A percentile compares a stretch with the other conserved stretches of the same genome.
phyloP scores from a whole-genome alignment of 2,329 filamentous ascomycete species.

The Lecanosticta acicola region DNA sequence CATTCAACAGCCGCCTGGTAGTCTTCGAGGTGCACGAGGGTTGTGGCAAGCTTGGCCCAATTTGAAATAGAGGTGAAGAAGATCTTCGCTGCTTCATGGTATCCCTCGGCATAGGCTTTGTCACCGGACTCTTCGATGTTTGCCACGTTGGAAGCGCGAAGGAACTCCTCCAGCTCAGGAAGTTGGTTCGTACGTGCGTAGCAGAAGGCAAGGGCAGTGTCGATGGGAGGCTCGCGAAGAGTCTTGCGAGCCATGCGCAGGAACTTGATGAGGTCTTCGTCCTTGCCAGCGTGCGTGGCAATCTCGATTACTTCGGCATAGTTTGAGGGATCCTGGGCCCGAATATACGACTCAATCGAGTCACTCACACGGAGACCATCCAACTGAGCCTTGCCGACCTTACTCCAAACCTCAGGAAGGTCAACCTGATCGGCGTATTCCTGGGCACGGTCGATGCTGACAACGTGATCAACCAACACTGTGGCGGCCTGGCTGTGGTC shows the following conservation, averaged over 20 bases:
- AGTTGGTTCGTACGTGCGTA: constrained; percentile 90
- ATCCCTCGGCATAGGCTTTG: constrained; percentile 92
- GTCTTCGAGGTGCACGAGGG: constrained; percentile 90
- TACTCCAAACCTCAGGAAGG: constrained; percentile 93
- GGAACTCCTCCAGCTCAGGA: constrained; percentile 89
- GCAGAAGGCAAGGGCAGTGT: constrained; percentile 89
- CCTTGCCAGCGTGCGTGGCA: constrained; percentile 90
- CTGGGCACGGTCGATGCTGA: constrained; percentile 95
- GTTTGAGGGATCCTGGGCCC: constrained; percentile 86
- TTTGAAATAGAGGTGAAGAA: constrained; percentile 98
- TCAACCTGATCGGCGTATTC: constrained; percentile 94
- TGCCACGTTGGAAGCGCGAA: constrained; percentile 86
- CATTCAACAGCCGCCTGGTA: constrained; percentile 98
- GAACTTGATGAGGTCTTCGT: constrained; percentile 94
- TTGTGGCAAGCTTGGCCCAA: constrained; percentile 98
- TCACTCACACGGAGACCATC: constrained; percentile 90
- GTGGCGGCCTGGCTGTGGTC: constrained; percentile 82
- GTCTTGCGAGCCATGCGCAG: constrained; percentile 97
- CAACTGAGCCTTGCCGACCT: constrained; percentile 94
- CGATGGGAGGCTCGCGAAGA: constrained; percentile 83
- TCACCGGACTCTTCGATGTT: constrained; percentile 96
- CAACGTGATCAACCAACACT: constrained; percentile 90
- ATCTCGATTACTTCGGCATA: constrained; percentile 95
- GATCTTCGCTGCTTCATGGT: constrained; percentile 95
- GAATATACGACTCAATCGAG: constrained; percentile 94